Percentiles rank a stretch among this genome's conserved stretches.
These are phyloP conservation scores for Fagopyrum homotropicum DNA, from an alignment of 148 eudicot species.

Conservation along the genomic window DNA sequence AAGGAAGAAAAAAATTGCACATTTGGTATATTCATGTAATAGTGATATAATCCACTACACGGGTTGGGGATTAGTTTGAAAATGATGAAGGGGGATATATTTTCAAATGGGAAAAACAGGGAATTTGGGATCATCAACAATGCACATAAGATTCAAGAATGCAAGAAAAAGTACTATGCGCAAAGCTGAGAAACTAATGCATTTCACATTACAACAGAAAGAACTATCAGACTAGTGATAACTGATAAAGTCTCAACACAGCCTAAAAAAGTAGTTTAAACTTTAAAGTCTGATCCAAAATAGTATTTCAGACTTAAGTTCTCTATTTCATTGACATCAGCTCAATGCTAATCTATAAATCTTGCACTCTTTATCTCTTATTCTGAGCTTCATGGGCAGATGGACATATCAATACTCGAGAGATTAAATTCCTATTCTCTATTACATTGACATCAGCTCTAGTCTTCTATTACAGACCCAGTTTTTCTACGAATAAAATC, in stretches of 20 bases:
- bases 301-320: not conserved
- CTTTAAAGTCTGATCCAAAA: not conserved
- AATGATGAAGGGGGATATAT: not conserved
- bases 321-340: not conserved
- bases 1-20: not conserved
- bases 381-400: not conserved
- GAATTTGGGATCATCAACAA: not conserved
- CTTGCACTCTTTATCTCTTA: no score
- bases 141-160: no score
- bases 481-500: no score
- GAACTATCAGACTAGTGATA: not conserved
- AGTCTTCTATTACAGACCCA: no score
- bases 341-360: not conserved
- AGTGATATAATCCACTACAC: not conserved
- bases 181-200: no score
- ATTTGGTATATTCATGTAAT: not conserved
- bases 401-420: not conserved
- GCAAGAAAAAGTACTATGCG: no score
- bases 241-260: not conserved
- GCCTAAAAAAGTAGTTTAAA: not conserved
- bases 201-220: no score
- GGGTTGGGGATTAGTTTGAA: not conserved
- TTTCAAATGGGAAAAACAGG: not conserved
- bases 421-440: no score
- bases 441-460: no score